Base-by-base conservation (phyloP, 2,329 filamentous ascomycete species). In the Nigrograna mackinnonii region DNA sequence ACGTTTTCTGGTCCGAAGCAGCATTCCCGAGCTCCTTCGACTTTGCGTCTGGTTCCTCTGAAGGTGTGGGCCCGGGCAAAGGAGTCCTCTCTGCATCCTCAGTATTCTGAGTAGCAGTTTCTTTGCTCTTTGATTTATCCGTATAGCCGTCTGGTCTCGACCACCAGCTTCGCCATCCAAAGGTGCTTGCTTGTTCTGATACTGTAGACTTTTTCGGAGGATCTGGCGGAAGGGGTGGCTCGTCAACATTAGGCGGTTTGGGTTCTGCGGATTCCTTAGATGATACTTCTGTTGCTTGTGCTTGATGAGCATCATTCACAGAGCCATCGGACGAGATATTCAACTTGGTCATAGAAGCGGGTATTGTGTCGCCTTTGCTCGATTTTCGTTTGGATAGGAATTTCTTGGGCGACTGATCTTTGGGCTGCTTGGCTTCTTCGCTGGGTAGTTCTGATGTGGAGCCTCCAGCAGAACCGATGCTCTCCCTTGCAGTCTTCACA, bases 121-220 rank as follows among this genome's bases (percentile, higher is more conserved):
- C 60, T 17, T 47, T 56, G 43, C 45, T 64, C 40, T 68, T 68
- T 3, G 43, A 43, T n/a, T 60, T 58, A n/a, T 73, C 70, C 13
- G 58, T 43, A 43, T 75, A 75, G 2, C 69, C 73, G 50, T 78
- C 75, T 5, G 75, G 75, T 21, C 73, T 57, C 12, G 74, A 77
- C 75, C 75, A 78, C 74, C 74, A 78, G 17, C 72, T 71, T 28
- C 70, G 69, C 74, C 74, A 77, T 11, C 63, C 61, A 44, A 53
- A 62, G n/a, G 59, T 55, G 18, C 53, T 59, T 6, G 47, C 37
- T 16, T 42, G 43, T 21, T 50, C 49, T 12, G 51, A 44, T 32
- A 45, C 32, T 31, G 38, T 37, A 7, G 51, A 46, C 21, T 41
- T 39, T 31, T 52, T 59, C 2, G 52, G 40, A 2, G 72, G 71